A percentile compares a stretch with the other conserved stretches of the same genome.
Conservation (phyloP, 768 basidiomycete species). For the Pulveroboletus sp. region DNA sequence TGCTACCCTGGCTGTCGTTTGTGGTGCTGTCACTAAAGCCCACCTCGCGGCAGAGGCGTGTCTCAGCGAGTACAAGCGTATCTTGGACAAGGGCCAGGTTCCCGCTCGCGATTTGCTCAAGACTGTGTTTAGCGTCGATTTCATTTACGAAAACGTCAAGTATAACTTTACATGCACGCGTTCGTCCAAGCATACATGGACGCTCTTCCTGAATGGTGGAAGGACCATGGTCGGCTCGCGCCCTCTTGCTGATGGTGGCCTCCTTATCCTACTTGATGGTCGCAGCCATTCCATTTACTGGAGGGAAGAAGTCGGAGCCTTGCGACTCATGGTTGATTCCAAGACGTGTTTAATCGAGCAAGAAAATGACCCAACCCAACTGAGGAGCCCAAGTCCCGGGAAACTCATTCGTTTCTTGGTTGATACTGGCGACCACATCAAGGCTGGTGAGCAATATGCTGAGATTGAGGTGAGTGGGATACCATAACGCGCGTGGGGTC, state of each 20-base stretch:
- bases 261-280: constrained; percentile 88
- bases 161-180: constrained; percentile 96
- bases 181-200: constrained; percentile 86
- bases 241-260: constrained; percentile 90
- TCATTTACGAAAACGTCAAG: constrained; percentile 94
- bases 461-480: constrained; percentile 81
- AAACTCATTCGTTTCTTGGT: constrained; percentile 94
- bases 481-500: neutral
- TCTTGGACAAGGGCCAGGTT: constrained; percentile 97
- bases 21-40: constrained; percentile 94
- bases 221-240: constrained; percentile 90
- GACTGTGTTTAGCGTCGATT: constrained; percentile 95
- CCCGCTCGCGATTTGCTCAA: constrained; percentile 92
- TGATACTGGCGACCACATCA: constrained; percentile 96
- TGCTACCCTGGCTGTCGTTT: constrained; percentile 87
- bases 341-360: constrained; percentile 99
- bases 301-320: constrained; percentile 95
- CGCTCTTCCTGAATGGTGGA: constrained; percentile 94
- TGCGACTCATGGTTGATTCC: constrained; percentile 90
- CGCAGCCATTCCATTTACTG: constrained; percentile 97
- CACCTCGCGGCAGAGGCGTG: constrained; percentile 88
- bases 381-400: constrained; percentile 93
- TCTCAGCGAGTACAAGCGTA: constrained; percentile 89
- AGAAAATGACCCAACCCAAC: constrained; percentile 98
- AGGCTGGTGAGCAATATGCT: constrained; percentile 95